Evolutionary conservation across 2,329 filamentous ascomycete genomes (phyloP).

Genomic region (Epichloe glyceriae): DNA sequence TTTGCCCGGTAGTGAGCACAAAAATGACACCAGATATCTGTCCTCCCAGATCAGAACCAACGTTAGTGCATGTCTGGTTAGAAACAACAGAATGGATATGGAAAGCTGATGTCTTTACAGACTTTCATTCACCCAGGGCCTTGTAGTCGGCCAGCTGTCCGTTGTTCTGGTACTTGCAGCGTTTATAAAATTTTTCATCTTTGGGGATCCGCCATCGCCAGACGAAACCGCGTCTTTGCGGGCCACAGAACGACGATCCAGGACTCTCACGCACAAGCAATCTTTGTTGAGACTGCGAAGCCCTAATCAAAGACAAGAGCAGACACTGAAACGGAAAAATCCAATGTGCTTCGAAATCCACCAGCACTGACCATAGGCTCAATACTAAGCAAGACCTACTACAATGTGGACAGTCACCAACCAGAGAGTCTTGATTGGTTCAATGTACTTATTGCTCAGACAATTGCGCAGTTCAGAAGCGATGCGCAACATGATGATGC

Average conservation of each 20-base stretch:
- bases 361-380: slow-evolving; percentile 79
- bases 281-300: slow-evolving; percentile 53
- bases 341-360: slow-evolving; percentile 58
- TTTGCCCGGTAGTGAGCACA: background rate
- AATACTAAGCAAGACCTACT: slow-evolving; percentile 93
- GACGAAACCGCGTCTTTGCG: slow-evolving; percentile 66
- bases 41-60: slow-evolving; percentile 29
- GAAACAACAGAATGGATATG: background rate
- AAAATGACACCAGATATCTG: slow-evolving; percentile 29
- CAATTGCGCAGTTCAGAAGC: slow-evolving; percentile 85
- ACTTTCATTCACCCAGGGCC: slow-evolving; percentile 83
- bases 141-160: slow-evolving; percentile 85
- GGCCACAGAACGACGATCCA: slow-evolving; percentile 59
- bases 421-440: slow-evolving; percentile 98
- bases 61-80: slow-evolving; percentile 24
- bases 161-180: slow-evolving; percentile 82
- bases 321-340: slow-evolving; percentile 50
- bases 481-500: slow-evolving; percentile 88
- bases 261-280: slow-evolving; percentile 63
- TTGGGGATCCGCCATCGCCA: slow-evolving; percentile 78
- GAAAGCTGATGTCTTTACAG: slow-evolving; percentile 17
- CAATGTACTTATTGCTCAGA: slow-evolving; percentile 92
- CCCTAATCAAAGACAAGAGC: slow-evolving; percentile 25
- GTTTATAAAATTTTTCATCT: slow-evolving; percentile 99
- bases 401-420: slow-evolving; percentile 90